Base-by-base conservation (phyloP, 2,329 filamentous ascomycete species). In the Botrytis aclada region DNA sequence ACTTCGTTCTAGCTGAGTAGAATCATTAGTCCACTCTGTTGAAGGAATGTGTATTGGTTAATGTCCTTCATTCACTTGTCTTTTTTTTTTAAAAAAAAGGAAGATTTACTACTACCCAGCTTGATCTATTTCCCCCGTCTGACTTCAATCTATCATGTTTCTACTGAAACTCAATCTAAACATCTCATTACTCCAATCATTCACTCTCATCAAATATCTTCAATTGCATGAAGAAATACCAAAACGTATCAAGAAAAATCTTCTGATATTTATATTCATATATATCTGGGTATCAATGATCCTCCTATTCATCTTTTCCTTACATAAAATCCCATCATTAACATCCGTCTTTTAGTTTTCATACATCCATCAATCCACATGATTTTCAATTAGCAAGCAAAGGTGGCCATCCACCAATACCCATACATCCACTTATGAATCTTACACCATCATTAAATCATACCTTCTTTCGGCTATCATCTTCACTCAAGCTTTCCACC, bases 201-300 rank as follows among this genome's bases (percentile, higher is more conserved):
- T 29, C 14, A 56, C n/a, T 18, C 4, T 7, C 25, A 51, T 51
- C 51, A 54, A 29, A 8, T 3, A 32, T 29, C n/a, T 56, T 18
- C 51, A 29, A 3, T 29, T 56, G 51, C 51, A 18, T 16, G 6
- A 12, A n/a, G 12, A 7, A n/a, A 39, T 4, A 9, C 3, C 12
- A 16, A 61, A 62, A 62, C 3, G 22, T 62, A n/a, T 25, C 4
- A 54, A 39, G 45, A 54, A 54, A n/a, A 29, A 54, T 66, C 25
- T 54, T n/a, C n/a, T 29, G 34, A 66, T 54, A 66, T 66, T 54
- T 29, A 8, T 14, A 39, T 66, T 58, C 47, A 43, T 41, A 22
- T 41, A 56, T 41, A 56, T 69, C 37, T 18, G 65, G 65, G 65
- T 69, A 69, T 69, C 65, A 56, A 56, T 43, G 14, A 54, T 66